Percentiles rank a stretch among this genome's conserved stretches.
phyloP scores from a whole-genome alignment of 2,329 filamentous ascomycete species.

The Plectosphaerella cucumerina region DNA sequence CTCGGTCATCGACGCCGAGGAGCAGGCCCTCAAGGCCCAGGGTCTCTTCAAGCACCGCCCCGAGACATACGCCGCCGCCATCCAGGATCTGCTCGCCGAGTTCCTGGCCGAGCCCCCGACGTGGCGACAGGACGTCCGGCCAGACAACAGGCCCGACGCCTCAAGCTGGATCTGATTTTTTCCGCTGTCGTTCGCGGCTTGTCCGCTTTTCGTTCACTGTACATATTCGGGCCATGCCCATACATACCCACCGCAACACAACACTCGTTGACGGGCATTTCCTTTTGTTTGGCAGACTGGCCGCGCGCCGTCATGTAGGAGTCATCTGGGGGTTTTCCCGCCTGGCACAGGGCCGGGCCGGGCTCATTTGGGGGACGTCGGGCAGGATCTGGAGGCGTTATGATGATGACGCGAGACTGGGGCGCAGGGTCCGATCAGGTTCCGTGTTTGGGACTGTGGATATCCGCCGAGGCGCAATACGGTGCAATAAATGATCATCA shows the following conservation, averaged over 20 bases:
- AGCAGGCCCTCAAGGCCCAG: constrained; percentile 62
- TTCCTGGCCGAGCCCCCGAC: constrained; percentile 45
- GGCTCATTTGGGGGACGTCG: neutral
- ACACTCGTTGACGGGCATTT: neutral
- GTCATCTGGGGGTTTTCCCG: neutral
- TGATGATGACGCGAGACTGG: neutral
- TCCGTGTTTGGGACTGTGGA: no score
- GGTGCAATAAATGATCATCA: no score
- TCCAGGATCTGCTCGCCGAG: constrained; percentile 62
- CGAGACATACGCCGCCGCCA: constrained; percentile 79
- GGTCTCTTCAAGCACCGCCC: constrained; percentile 72
- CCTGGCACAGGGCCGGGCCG: no score
- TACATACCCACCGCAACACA: neutral
- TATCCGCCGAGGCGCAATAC: no score
- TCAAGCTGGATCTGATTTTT: constrained; percentile 45
- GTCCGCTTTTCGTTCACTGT: constrained; percentile 8
- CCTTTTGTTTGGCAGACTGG: constrained; percentile 1
- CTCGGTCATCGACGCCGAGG: constrained; percentile 68
- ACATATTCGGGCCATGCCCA: constrained; percentile 9
- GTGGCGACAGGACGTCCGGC: constrained; percentile 13
- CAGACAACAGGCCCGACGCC: constrained; percentile 17
- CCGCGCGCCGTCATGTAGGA: constrained; percentile 2
- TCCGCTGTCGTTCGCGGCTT: neutral
- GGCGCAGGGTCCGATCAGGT: no score
- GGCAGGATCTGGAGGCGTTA: neutral